A percentile compares a stretch with the other conserved stretches of the same genome.
Evolutionary conservation across 768 basidiomycete species (phyloP).

Genomic region (Podaxis sp.): DNA sequence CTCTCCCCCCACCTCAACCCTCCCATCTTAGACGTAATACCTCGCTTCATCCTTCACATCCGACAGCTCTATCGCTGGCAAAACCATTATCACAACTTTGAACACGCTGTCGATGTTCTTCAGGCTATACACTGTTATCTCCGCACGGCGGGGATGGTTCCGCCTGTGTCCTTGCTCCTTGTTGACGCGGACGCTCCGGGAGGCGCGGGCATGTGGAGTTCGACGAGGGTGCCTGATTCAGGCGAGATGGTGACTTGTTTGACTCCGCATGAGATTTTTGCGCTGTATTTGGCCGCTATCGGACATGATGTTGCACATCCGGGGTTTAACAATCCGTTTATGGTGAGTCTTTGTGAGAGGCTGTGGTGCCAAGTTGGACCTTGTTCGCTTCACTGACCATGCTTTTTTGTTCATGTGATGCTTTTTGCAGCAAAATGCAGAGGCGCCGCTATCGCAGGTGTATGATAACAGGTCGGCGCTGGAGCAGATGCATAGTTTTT

Average conservation of each 20-base stretch:
- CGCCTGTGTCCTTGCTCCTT: slow-evolving; percentile 68
- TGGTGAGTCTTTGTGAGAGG: slow-evolving; percentile 55
- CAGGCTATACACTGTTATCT: slow-evolving; percentile 92
- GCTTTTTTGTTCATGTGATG: slow-evolving; percentile 5
- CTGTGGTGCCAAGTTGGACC: neutral
- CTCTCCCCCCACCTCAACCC: slow-evolving; percentile 18
- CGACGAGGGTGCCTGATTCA: slow-evolving; percentile 34
- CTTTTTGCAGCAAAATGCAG: slow-evolving; percentile 80
- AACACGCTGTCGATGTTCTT: slow-evolving; percentile 94
- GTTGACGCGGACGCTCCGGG: slow-evolving; percentile 32
- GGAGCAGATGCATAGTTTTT: slow-evolving; percentile 87
- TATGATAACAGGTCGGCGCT: slow-evolving; percentile 90
- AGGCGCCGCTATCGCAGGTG: slow-evolving; percentile 82
- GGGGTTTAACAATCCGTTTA: slow-evolving; percentile 89
- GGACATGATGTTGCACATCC: slow-evolving; percentile 99
- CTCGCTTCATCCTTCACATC: slow-evolving; percentile 81
- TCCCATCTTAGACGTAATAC: slow-evolving; percentile 61
- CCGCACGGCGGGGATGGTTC: slow-evolving; percentile 74
- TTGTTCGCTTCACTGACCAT: neutral
- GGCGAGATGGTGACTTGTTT: slow-evolving; percentile 45
- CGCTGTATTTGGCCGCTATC: slow-evolving; percentile 87
- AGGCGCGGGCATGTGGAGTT: slow-evolving; percentile 36
- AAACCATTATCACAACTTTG: slow-evolving; percentile 97
- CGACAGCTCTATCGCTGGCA: slow-evolving; percentile 86
- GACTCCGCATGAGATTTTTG: slow-evolving; percentile 73